Base-by-base conservation (phyloP, 495 filamentous ascomycete species). In the Melanomma pulvis-pyrius region DNA sequence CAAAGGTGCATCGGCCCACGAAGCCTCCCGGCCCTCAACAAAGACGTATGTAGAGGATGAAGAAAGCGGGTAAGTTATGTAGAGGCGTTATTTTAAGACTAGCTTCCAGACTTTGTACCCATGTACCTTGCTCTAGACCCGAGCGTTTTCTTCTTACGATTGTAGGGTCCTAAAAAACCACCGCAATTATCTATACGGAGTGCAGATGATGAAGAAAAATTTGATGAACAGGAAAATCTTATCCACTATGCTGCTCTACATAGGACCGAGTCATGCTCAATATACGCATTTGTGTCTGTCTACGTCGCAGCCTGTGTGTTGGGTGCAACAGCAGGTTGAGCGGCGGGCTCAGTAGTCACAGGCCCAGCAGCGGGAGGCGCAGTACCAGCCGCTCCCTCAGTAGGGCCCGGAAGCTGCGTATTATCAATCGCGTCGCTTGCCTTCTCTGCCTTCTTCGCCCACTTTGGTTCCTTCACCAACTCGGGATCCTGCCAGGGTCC, bases 401-500 rank as follows among this genome's bases (percentile, higher is more conserved):
- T 72, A n/a, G 55, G 67, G 11, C 25, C 60, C 4, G 69, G 65
- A 48, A 56, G 46, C 28, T 63, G 50, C 22, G 69, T 53, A 50
- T 68, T 68, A 28, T 72, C 65, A 39, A 72, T 69, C 24, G 41
- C 64, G 36, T 61, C 54, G 25, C 21, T 61, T 22, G 36, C 62
- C 25, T 69, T 41, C 63, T 70, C 63, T 34, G 68, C 70, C 39
- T 44, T 44, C 13, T 6, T 44, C 52, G 72, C 74, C 71, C 75
- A 74, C 49, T 75, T 77, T 17, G 82, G 76, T 34, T 80, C 62
- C 61, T 75, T 74, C 47, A 81, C 86, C 90, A 89, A 93, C 77
- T 90, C 77, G 22, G 85, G 65, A 67, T 98, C 94, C 65, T 89
- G 85, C 94, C 94, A 98, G 49, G 94, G 94, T 50, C 94, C 94